Percentiles rank a stretch among this genome's conserved stretches.
Conservation (phyloP, 192 early-diverging fungal genomes). For the Coemansia sp. region DNA sequence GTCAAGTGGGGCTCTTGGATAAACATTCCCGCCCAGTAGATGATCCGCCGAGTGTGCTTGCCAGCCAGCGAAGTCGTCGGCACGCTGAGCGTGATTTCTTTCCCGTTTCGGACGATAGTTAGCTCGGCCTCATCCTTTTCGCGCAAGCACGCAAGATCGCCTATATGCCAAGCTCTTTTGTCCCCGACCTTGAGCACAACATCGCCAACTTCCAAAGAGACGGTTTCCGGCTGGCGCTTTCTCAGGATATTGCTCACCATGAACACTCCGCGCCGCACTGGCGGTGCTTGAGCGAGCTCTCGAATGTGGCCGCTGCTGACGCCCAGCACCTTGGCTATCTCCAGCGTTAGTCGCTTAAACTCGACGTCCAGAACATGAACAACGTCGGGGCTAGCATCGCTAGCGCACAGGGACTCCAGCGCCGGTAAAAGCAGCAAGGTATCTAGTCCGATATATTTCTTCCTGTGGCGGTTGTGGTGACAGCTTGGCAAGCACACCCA, state of each 20-base stretch:
- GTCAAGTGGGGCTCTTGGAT: conserved; percentile 32
- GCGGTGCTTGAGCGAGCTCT: background rate
- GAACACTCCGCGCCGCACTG: conserved; percentile 1
- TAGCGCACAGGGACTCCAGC: background rate
- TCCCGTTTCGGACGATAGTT: conserved; percentile 23
- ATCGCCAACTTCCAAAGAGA: conserved; percentile 30
- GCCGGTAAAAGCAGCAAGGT: conserved; percentile 16
- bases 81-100: conserved; percentile 15
- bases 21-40: conserved; percentile 32
- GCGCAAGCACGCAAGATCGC: conserved; percentile 24
- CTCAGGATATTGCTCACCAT: conserved; percentile 9
- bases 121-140: conserved; percentile 12
- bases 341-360: conserved; percentile 10
- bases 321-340: conserved; percentile 19
- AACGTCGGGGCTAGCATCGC: background rate
- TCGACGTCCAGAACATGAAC: conserved; percentile 32
- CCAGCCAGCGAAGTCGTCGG: conserved; percentile 14
- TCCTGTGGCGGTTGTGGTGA: background rate
- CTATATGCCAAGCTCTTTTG: conserved; percentile 9
- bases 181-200: conserved; percentile 22
- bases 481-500: conserved; percentile 16
- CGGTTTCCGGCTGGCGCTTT: background rate
- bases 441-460: conserved; percentile 15
- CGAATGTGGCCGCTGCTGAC: conserved; percentile 10
- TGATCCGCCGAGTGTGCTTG: conserved; percentile 14